Evolutionary conservation across 2,329 filamentous ascomycete genomes (phyloP).

Genomic region (Fusarium piperis): DNA sequence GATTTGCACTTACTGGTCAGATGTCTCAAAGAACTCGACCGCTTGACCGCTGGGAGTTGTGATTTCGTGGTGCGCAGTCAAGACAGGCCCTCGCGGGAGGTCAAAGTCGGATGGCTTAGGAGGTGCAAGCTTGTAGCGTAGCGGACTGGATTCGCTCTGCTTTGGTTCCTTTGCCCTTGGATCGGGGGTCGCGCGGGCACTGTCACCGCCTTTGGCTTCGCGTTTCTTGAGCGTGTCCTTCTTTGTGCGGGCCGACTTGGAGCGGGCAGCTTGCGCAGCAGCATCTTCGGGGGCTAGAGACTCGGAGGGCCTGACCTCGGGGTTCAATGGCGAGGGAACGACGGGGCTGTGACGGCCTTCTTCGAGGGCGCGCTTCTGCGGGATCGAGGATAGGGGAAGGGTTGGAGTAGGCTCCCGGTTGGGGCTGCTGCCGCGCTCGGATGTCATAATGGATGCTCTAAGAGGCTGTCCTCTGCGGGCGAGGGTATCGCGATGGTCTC

Average conservation of each 20-base stretch:
- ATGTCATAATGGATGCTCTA: conserved; percentile 44
- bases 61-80: conserved; percentile 65
- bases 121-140: conserved; percentile 71
- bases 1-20: conserved; percentile 65
- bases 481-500: neutral
- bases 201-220: conserved; percentile 67
- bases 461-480: neutral
- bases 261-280: conserved; percentile 48
- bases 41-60: conserved; percentile 58
- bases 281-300: conserved; percentile 58
- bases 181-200: conserved; percentile 66
- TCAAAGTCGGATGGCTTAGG: conserved; percentile 72
- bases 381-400: conserved; percentile 58
- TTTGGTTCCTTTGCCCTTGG: conserved; percentile 56
- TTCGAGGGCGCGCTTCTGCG: conserved; percentile 73
- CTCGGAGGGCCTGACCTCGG: conserved; percentile 61
- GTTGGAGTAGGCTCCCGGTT: conserved; percentile 55
- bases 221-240: conserved; percentile 76
- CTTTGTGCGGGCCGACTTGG: conserved; percentile 62
- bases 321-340: conserved; percentile 79
- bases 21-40: conserved; percentile 69
- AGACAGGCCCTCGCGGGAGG: conserved; percentile 64
- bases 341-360: conserved; percentile 73
- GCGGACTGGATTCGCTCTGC: conserved; percentile 59
- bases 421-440: conserved; percentile 50